Conservation (phyloP, 768 basidiomycete species). For the Xanthoconium stramineum region DNA sequence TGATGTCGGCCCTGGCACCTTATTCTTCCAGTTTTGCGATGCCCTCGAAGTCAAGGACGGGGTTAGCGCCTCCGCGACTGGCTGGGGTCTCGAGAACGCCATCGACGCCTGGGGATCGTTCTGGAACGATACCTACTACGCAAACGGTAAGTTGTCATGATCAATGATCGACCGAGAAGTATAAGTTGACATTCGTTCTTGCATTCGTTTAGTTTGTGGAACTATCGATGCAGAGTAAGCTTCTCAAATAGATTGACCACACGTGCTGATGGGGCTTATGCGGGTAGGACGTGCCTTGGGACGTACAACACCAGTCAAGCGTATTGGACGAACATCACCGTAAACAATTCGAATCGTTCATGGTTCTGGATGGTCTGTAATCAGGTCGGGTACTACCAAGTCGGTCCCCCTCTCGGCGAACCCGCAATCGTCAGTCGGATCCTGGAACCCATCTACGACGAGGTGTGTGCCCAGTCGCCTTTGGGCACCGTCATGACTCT, state of each 20-base stretch:
- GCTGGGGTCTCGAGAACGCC: slow-evolving; percentile 64
- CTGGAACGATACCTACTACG: slow-evolving; percentile 52
- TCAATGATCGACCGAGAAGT: not conserved
- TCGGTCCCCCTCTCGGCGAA: slow-evolving; percentile 35
- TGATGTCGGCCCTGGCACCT: slow-evolving; percentile 37
- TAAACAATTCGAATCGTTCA: slow-evolving; percentile 57
- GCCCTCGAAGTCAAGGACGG: slow-evolving; percentile 39
- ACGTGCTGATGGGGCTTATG: slow-evolving; percentile 27
- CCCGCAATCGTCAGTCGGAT: slow-evolving; percentile 36
- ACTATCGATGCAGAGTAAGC: slow-evolving; percentile 1
- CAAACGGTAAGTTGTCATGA: slow-evolving; percentile 36
- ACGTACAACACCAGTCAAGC: slow-evolving; percentile 36
- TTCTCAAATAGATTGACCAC: not conserved
- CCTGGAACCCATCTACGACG: slow-evolving; percentile 27
- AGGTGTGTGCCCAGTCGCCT: slow-evolving; percentile 16
- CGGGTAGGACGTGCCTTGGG: slow-evolving; percentile 38
- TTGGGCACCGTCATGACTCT: not conserved
- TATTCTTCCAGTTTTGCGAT: slow-evolving; percentile 41
- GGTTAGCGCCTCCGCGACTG: slow-evolving; percentile 40
- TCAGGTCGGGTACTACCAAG: slow-evolving; percentile 55
- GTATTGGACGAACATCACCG: slow-evolving; percentile 51
- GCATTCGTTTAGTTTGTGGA: slow-evolving; percentile 47
- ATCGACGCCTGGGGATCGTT: slow-evolving; percentile 58
- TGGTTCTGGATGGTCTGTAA: slow-evolving; percentile 78
- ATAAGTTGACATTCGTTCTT: not conserved